Evolutionary conservation across 1,284 basidiomycete genomes (phyloP).

Genomic region (Rhodotorula glutinis): DNA sequence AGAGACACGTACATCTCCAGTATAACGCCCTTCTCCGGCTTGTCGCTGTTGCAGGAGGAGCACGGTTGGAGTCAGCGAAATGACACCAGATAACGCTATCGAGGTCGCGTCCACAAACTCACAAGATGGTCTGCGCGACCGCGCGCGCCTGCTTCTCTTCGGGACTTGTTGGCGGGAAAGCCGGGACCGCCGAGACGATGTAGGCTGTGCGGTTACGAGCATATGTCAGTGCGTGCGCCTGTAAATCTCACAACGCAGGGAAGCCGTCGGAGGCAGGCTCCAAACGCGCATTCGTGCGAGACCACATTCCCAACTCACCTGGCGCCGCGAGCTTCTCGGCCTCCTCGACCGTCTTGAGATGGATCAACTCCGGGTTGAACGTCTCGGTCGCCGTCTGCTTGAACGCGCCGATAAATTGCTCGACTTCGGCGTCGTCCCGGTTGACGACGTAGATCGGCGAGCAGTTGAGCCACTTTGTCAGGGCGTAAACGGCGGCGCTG

Average conservation of each 20-base stretch:
- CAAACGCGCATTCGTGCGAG: too few species aligned
- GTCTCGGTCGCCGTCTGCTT: conserved; percentile 18
- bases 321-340: conserved; percentile 34
- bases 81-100: too few species aligned
- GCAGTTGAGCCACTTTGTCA: conserved; percentile 38
- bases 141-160: conserved; percentile 40
- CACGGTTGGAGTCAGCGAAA: too few species aligned
- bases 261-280: too few species aligned
- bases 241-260: too few species aligned
- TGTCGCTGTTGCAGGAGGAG: conserved; percentile 13
- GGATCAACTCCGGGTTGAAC: conserved; percentile 39
- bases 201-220: conserved; percentile 14
- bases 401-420: conserved; percentile 35
- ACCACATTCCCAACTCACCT: too few species aligned
- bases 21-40: conserved; percentile 39
- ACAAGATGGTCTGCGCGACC: conserved; percentile 34
- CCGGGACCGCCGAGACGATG: conserved; percentile 41
- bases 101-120: too few species aligned
- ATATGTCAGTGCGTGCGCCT: too few species aligned
- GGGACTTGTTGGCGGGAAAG: conserved; percentile 34
- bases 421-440: conserved; percentile 38
- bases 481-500: conserved; percentile 34
- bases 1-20: conserved; percentile 35
- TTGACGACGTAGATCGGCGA: conserved; percentile 42
- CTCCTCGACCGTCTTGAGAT: conserved; percentile 40